Evolutionary conservation across 2,329 filamentous ascomycete genomes (phyloP).

Genomic region (Trichophyton equinum): DNA sequence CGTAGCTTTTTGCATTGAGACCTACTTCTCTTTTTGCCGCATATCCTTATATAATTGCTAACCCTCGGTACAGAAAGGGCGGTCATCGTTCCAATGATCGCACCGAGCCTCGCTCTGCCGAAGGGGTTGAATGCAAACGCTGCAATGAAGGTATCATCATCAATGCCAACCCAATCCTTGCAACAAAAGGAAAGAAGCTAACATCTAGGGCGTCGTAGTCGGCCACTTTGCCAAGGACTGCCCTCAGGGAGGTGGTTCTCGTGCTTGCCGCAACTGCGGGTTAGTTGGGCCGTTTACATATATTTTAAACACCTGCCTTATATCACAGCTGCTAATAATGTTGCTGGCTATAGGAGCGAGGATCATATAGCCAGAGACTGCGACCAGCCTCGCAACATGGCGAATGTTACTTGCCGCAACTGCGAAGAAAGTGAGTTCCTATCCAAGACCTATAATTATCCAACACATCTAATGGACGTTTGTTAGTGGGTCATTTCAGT

Average conservation of each 20-base stretch:
- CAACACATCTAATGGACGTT: not conserved
- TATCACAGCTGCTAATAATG: constrained; percentile 10
- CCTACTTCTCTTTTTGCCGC: not conserved
- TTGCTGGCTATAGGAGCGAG: constrained; percentile 26
- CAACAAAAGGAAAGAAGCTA: constrained; percentile 5
- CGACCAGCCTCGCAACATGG: constrained; percentile 30
- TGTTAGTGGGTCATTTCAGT: constrained; percentile 29
- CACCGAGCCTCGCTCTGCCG: constrained; percentile 33
- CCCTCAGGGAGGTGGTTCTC: constrained; percentile 24
- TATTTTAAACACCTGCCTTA: not conserved
- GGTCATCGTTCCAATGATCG: constrained; percentile 40
- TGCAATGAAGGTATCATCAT: constrained; percentile 28
- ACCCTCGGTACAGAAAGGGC: constrained; percentile 19
- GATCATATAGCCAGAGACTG: constrained; percentile 33
- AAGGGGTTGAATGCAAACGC: constrained; percentile 34
- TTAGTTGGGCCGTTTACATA: constrained; percentile 15
- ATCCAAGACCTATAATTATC: not conserved
- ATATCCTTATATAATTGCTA: constrained; percentile 1
- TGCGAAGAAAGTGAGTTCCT: constrained; percentile 29
- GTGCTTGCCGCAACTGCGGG: constrained; percentile 36
- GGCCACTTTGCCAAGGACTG: constrained; percentile 39
- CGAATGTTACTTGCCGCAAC: constrained; percentile 34
- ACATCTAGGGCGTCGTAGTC: constrained; percentile 18
- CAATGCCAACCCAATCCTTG: not conserved
- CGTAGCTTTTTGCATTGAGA: constrained; percentile 7